Percentiles rank a stretch among this genome's conserved stretches.
phyloP scores from a whole-genome alignment of 2,329 filamentous ascomycete genomes.

The Rhinocladiella mackenziei region DNA sequence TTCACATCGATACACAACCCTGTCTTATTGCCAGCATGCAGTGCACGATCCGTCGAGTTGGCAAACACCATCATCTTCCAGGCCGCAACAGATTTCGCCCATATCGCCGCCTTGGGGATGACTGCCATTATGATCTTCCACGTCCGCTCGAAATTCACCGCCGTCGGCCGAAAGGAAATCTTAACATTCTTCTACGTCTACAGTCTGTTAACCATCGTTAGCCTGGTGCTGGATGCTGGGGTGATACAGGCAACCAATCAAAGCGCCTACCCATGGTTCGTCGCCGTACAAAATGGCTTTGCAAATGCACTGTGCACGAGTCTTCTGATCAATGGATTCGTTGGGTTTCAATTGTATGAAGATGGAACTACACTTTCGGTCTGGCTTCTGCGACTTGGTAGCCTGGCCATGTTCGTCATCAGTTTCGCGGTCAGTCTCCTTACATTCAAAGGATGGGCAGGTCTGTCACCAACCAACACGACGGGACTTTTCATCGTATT shows the following conservation, averaged over 20 bases:
- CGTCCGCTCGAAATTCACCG: conserved; percentile 94
- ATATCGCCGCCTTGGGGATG: conserved; percentile 87
- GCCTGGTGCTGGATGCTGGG: conserved; percentile 85
- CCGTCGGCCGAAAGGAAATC: conserved; percentile 71
- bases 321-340: conserved; percentile 93
- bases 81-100: conserved; percentile 82
- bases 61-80: conserved; percentile 99
- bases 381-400: conserved; percentile 81
- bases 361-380: conserved; percentile 90
- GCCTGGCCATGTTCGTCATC: conserved; percentile 75
- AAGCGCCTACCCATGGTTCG: conserved; percentile 82
- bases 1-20: conserved; percentile 61
- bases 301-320: conserved; percentile 81
- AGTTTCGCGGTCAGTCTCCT: conserved; percentile 82
- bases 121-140: conserved; percentile 97
- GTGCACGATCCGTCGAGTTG: conserved; percentile 88
- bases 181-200: conserved; percentile 97
- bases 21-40: conserved; percentile 86
- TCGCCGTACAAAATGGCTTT: conserved; percentile 79
- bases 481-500: conserved; percentile 85
- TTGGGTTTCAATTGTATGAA: conserved; percentile 97
- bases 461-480: conserved; percentile 78
- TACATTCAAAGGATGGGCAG: conserved; percentile 90
- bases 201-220: conserved; percentile 82
- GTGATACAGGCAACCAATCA: conserved; percentile 76